phyloP scores from a whole-genome alignment of 345 rosid genomes.

The Populus nigra region DNA sequence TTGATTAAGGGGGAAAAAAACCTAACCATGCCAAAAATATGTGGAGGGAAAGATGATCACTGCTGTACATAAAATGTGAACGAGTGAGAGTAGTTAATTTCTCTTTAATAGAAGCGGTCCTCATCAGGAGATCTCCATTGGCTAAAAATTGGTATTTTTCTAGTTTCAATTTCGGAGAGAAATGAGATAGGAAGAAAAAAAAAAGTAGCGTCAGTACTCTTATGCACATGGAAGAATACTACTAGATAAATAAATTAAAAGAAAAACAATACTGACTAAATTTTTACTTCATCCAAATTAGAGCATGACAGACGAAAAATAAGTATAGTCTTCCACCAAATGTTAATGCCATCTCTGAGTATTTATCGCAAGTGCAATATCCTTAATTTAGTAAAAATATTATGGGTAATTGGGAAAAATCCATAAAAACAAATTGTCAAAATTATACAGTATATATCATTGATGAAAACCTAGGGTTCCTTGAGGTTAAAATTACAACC shows the following conservation, averaged over 20 bases:
- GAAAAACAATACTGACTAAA: background rate
- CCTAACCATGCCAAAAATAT: background rate
- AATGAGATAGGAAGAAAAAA: background rate
- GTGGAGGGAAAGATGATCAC: background rate
- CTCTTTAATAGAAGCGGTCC: background rate
- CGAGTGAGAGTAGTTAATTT: background rate
- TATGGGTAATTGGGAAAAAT: background rate
- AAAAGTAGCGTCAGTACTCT: too few species aligned
- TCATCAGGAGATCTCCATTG: background rate
- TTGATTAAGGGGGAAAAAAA: background rate
- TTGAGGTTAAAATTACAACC: too few species aligned
- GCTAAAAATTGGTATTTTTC: background rate
- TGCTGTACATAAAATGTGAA: background rate
- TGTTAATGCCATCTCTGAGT: background rate
- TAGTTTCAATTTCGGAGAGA: background rate
- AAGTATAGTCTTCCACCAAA: background rate
- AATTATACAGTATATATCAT: background rate
- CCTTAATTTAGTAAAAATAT: background rate
- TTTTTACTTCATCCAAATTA: background rate
- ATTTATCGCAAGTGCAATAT: background rate
- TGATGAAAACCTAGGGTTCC: too few species aligned
- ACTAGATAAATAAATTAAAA: too few species aligned
- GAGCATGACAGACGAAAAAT: background rate
- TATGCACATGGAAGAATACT: too few species aligned
- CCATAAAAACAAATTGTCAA: background rate